Base-by-base conservation (phyloP, 139 green algal genomes). In the Choricystis sp. region DNA sequence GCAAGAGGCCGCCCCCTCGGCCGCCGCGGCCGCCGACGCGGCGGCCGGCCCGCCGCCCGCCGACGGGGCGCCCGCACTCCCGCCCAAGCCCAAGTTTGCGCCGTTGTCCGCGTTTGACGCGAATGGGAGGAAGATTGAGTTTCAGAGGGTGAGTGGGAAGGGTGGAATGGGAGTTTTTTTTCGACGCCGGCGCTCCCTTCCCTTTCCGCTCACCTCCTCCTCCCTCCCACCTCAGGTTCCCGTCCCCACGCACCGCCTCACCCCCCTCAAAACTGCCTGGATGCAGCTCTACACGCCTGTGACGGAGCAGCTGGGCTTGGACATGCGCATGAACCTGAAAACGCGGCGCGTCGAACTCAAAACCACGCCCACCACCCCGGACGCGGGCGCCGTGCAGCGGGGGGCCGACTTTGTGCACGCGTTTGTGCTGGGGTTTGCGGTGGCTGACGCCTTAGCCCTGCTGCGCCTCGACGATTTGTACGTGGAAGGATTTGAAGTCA, bases 291-390 rank as follows among this genome's bases (percentile, higher is more conserved):
- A 96, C 70, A 85, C 88, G 61, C 94, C 94, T 4, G 83, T 99
- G 59, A 96, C 89, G n/a, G 83, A 97, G 24, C 83, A 94, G 52
- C 77, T 99, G 59, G 94, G 97, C 69, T 77, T 98, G 55, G 94
- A 99, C 77, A 97, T 99, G 88, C 80, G 94, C 14, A 99, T 99
- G 94, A 99, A 99, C 76, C 66, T 99, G 1, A 93, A 96, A 67
- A 93, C 84, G 1, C 82, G 84, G 52, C 95, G 92, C 84, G 90
- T 97, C n/a, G 92, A 98, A 69, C 80, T 99, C 2, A 97, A 97
- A 71, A 96, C 89, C 1, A 94, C 84, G 21, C 52, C 79, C 0
- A 66, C 90, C 19, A 96, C 87, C 5, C 62, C 69, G 4, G 86
- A 95, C 31, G n/a, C 69, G 4, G 84, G 86, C 31, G 77, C 86